Conservation (phyloP, 2,329 filamentous ascomycete species). For the Fusarium sp. region DNA sequence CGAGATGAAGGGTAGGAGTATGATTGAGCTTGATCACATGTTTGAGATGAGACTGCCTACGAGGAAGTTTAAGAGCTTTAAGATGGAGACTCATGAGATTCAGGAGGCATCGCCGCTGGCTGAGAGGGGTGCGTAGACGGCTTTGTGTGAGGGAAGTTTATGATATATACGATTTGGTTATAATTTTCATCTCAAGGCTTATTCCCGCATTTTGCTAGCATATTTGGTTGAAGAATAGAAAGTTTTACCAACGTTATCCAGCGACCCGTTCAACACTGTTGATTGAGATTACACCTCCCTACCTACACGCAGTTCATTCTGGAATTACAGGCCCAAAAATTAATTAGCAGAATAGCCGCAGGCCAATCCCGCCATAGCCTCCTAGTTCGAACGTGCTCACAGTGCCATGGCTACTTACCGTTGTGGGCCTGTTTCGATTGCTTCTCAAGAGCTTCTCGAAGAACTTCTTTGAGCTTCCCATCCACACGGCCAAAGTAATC, state of each 20-base stretch:
- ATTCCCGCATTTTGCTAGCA: background rate
- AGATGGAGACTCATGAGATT: constrained; percentile 3
- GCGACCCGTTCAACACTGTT: background rate
- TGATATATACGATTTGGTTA: background rate
- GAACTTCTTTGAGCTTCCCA: background rate
- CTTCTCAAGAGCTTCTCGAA: background rate
- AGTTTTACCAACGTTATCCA: background rate
- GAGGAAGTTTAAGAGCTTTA: constrained; percentile 28
- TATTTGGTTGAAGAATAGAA: background rate
- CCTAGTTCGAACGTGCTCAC: background rate
- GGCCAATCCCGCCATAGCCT: background rate
- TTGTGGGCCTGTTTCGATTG: background rate
- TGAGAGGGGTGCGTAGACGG: background rate
- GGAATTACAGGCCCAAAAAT: background rate
- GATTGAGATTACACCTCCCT: background rate
- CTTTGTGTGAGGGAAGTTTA: background rate
- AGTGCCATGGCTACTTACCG: background rate
- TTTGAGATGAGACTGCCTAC: constrained; percentile 27
- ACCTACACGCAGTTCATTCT: background rate
- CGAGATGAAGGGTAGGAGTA: constrained; percentile 40
- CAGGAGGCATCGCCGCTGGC: constrained; percentile 25
- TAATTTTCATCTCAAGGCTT: background rate
- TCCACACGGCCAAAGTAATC: constrained; percentile 16
- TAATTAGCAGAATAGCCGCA: background rate
- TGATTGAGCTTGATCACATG: constrained; percentile 41